Conservation (phyloP, 352 stramenopile genomes). For the Globisporangium recalcitrans region DNA sequence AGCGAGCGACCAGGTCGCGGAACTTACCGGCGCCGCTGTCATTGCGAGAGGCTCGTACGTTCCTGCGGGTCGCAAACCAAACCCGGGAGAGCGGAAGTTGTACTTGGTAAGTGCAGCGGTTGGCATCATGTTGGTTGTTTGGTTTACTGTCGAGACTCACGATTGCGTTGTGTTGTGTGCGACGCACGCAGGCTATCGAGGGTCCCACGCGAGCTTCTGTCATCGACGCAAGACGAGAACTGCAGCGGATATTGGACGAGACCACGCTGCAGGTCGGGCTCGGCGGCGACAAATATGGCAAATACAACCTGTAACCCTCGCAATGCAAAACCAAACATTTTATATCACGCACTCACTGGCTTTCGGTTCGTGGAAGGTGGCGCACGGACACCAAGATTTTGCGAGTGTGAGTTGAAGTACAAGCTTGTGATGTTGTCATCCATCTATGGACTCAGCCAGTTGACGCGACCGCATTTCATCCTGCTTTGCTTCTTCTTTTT, state of each 20-base stretch:
- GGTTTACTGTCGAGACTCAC: too few species aligned
- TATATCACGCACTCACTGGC: conserved; percentile 2
- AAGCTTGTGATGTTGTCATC: conserved; percentile 6
- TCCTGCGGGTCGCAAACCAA: conserved; percentile 77
- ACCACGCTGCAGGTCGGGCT: conserved; percentile 86
- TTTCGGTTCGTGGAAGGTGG: background rate
- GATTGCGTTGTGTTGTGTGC: background rate
- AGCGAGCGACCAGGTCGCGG: conserved; percentile 75
- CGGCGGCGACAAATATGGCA: conserved; percentile 81
- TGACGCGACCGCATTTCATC: conserved; percentile 3
- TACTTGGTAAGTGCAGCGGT: conserved; percentile 66
- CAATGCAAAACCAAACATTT: conserved; percentile 3
- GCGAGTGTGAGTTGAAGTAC: conserved; percentile 6
- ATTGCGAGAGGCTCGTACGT: conserved; percentile 88
- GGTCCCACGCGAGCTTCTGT: conserved; percentile 66
- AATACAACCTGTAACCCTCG: conserved; percentile 80
- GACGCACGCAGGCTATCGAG: conserved; percentile 76
- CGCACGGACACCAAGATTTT: background rate
- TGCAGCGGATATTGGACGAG: conserved; percentile 87
- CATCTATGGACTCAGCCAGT: conserved; percentile 3
- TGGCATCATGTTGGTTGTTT: background rate
- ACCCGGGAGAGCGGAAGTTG: conserved; percentile 81
- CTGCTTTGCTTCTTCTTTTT: conserved; percentile 2
- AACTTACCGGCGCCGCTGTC: conserved; percentile 86
- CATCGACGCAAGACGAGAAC: conserved; percentile 66